Conservation (phyloP, 2,329 filamentous ascomycete genomes). For the Claviceps maximensis region DNA sequence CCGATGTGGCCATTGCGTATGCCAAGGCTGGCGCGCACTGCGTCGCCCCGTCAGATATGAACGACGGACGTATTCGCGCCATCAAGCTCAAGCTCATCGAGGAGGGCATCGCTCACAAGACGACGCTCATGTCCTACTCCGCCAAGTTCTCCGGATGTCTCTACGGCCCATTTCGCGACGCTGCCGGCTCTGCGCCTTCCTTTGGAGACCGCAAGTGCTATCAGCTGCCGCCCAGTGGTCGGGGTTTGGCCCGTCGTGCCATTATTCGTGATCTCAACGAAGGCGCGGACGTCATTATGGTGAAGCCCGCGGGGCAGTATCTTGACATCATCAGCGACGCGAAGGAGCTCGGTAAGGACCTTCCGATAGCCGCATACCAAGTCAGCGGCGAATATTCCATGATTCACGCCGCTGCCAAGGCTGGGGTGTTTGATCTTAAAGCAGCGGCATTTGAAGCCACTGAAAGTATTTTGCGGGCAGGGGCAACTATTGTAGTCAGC, state of each 20-base stretch:
- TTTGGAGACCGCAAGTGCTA: constrained; percentile 96
- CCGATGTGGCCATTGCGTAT: constrained; percentile 94
- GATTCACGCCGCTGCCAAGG: constrained; percentile 92
- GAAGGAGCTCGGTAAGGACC: constrained; percentile 81
- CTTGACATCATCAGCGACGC: constrained; percentile 96
- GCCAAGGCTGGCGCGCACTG: constrained; percentile 93
- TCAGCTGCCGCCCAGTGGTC: constrained; percentile 83
- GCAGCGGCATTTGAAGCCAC: constrained; percentile 90
- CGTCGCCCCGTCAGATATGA: constrained; percentile 97
- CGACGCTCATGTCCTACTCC: constrained; percentile 92
- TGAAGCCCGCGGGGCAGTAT: constrained; percentile 92
- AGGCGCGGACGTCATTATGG: constrained; percentile 97
- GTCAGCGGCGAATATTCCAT: constrained; percentile 96
- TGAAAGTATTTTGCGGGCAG: constrained; percentile 83
- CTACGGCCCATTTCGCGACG: constrained; percentile 95
- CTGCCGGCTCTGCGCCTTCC: constrained; percentile 76
- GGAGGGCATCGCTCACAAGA: constrained; percentile 79
- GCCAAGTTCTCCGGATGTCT: constrained; percentile 95
- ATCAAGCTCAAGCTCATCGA: constrained; percentile 98
- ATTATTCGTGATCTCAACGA: constrained; percentile 84
- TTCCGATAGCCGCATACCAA: constrained; percentile 92
- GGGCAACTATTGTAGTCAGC: constrained; percentile 82
- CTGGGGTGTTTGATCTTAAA: constrained; percentile 91
- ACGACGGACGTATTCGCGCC: constrained; percentile 89
- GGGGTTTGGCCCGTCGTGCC: constrained; percentile 80